Evolutionary conservation across 202 grass and related monocot genomes (phyloP).

Genomic region (Setaria viridis): DNA sequence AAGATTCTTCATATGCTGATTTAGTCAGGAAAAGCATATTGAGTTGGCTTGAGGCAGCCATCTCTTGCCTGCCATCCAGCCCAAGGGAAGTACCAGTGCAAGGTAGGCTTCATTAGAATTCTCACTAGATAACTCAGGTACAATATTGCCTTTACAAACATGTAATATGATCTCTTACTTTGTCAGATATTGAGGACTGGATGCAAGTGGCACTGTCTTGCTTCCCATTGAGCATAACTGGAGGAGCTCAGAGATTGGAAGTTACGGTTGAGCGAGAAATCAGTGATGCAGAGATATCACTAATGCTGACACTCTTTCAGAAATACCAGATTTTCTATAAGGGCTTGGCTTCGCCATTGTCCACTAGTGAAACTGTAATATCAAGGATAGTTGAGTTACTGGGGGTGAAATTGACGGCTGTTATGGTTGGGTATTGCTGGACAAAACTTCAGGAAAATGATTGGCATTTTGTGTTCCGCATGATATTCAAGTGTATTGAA

Average conservation of each 20-base stretch:
- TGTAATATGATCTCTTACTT: constrained; percentile 47
- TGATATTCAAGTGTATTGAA: constrained; percentile 71
- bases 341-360: constrained; percentile 21
- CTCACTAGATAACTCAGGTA: constrained; percentile 17
- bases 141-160: constrained; percentile 41
- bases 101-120: constrained; percentile 46
- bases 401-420: constrained; percentile 71
- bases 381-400: constrained; percentile 63
- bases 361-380: constrained; percentile 36
- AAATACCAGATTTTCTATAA: constrained; percentile 64
- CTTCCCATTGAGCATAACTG: constrained; percentile 73
- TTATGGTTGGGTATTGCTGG: constrained; percentile 84
- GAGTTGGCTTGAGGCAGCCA: constrained; percentile 79
- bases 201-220: constrained; percentile 92
- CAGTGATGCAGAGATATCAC: constrained; percentile 62
- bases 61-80: constrained; percentile 65
- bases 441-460: constrained; percentile 74
- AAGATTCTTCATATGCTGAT: constrained; percentile 48
- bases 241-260: constrained; percentile 61
- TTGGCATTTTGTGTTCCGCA: constrained; percentile 69
- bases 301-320: constrained; percentile 71
- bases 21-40: constrained; percentile 64
- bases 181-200: constrained; percentile 82
- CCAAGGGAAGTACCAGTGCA: constrained; percentile 45
- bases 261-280: constrained; percentile 63